Evolutionary conservation across 73 alveolate genomes (phyloP).

Genomic region (Paramecium tetraurelia): DNA sequence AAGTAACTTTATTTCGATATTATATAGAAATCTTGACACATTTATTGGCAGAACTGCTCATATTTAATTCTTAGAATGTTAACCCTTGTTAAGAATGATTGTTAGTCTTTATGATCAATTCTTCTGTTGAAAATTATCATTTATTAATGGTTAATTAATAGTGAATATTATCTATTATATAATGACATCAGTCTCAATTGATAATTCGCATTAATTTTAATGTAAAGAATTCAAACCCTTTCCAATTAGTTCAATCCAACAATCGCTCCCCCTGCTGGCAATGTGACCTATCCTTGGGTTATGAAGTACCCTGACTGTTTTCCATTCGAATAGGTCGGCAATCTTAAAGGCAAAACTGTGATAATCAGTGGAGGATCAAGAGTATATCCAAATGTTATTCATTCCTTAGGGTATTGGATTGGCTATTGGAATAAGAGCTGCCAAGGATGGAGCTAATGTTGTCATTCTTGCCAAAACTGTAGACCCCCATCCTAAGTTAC

Average conservation of each 20-base stretch:
- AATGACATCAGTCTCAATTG: not conserved
- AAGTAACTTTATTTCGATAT: constrained; percentile 25
- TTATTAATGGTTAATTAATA: not conserved
- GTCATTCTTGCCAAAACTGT: constrained; percentile 88
- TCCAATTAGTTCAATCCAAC: not conserved
- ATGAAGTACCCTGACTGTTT: not conserved
- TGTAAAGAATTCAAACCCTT: not conserved
- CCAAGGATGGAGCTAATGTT: constrained; percentile 89
- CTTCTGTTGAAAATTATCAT: constrained; percentile 63
- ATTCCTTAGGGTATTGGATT: constrained; percentile 75
- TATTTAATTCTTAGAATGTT: constrained; percentile 92
- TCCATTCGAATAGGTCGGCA: constrained; percentile 57
- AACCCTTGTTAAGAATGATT: constrained; percentile 89
- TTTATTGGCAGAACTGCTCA: constrained; percentile 98
- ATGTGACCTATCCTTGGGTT: constrained; percentile 39
- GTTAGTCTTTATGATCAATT: constrained; percentile 86
- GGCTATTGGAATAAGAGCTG: constrained; percentile 84
- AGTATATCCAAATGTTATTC: constrained; percentile 35
- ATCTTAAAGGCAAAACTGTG: constrained; percentile 80
- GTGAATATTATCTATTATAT: not conserved
- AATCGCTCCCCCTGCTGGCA: not conserved
- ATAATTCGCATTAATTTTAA: not conserved
- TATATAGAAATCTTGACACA: constrained; percentile 83
- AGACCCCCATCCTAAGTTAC: constrained; percentile 81
- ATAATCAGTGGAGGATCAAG: constrained; percentile 90